Conservation (phyloP, 106 monocot genomes). For the Dactylorhiza incarnata region DNA sequence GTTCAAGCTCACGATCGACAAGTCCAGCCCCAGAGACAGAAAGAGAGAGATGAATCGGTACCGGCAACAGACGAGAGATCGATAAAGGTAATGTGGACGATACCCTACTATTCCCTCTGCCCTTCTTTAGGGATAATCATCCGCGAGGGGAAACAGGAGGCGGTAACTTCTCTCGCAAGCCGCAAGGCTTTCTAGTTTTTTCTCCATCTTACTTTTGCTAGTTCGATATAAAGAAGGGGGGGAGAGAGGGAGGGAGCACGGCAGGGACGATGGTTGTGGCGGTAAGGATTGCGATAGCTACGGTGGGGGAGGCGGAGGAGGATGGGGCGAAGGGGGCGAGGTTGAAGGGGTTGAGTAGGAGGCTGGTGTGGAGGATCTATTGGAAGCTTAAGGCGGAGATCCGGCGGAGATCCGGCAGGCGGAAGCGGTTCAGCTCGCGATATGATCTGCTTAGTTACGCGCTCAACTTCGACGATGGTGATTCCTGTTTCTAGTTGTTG, state of each 20-base stretch:
- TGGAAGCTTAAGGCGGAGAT: slow-evolving; percentile 7
- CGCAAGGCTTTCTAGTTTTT: no score
- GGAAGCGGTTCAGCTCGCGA: slow-evolving; percentile 9
- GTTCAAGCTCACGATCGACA: no score
- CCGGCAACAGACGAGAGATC: no score
- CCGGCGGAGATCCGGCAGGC: neutral
- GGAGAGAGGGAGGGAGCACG: neutral
- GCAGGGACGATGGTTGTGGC: neutral
- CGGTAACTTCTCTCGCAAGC: no score
- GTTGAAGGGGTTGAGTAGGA: neutral
- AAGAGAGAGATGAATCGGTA: no score
- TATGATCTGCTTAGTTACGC: slow-evolving; percentile 19
- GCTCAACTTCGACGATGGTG: slow-evolving; percentile 16
- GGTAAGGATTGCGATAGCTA: neutral
- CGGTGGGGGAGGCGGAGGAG: neutral
- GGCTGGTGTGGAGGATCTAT: slow-evolving; percentile 9
- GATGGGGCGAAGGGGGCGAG: neutral
- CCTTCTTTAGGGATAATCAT: no score
- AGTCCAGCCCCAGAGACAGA: no score
- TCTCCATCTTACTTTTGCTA: no score
- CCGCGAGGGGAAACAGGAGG: no score
- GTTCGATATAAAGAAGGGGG: neutral
- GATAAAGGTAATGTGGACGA: no score
- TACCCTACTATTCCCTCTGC: no score
- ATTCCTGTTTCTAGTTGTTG: neutral